Evolutionary conservation across 2,329 filamentous ascomycete genomes (phyloP).

Genomic region (Cadophora luteo-olivacea): DNA sequence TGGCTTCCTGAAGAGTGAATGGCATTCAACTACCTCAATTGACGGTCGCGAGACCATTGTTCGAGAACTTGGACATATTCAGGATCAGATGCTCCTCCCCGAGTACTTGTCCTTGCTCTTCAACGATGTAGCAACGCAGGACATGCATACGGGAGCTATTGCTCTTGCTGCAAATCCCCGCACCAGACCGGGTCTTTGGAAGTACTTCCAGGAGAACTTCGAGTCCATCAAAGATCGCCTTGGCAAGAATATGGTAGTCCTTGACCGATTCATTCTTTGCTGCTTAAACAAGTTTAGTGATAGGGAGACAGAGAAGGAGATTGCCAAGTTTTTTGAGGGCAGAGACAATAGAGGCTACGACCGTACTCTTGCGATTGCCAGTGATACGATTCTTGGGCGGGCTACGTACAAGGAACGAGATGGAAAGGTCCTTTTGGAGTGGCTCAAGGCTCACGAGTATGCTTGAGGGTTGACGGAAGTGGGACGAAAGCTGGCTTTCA

Average conservation of each 20-base stretch:
- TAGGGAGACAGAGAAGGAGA: slow-evolving; percentile 72
- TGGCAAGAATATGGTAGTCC: slow-evolving; percentile 80
- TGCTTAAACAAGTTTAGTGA: slow-evolving; percentile 82
- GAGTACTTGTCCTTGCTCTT: slow-evolving; percentile 78
- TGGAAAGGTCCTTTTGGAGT: slow-evolving; percentile 74
- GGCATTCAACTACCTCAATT: slow-evolving; percentile 79
- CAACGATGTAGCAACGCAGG: slow-evolving; percentile 82
- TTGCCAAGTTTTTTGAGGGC: slow-evolving; percentile 81
- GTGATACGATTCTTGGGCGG: slow-evolving; percentile 84
- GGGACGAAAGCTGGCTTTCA: no score
- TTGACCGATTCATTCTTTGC: slow-evolving; percentile 86
- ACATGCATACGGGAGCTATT: slow-evolving; percentile 83
- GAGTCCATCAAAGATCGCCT: slow-evolving; percentile 73
- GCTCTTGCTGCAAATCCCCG: slow-evolving; percentile 75
- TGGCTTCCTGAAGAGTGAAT: slow-evolving; percentile 83
- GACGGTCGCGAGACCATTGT: slow-evolving; percentile 92
- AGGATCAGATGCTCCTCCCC: slow-evolving; percentile 67
- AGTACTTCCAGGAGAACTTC: slow-evolving; percentile 87
- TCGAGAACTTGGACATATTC: slow-evolving; percentile 75
- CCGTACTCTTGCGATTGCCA: slow-evolving; percentile 82
- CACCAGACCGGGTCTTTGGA: slow-evolving; percentile 80
- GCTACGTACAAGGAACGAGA: slow-evolving; percentile 85
- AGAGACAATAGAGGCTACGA: slow-evolving; percentile 90
- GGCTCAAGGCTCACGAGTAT: slow-evolving; percentile 72
- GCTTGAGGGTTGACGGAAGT: slow-evolving; percentile 32